These are phyloP conservation scores for Simmondsia chinensis DNA, from an alignment of 148 eudicot species.

Conservation along the genomic window DNA sequence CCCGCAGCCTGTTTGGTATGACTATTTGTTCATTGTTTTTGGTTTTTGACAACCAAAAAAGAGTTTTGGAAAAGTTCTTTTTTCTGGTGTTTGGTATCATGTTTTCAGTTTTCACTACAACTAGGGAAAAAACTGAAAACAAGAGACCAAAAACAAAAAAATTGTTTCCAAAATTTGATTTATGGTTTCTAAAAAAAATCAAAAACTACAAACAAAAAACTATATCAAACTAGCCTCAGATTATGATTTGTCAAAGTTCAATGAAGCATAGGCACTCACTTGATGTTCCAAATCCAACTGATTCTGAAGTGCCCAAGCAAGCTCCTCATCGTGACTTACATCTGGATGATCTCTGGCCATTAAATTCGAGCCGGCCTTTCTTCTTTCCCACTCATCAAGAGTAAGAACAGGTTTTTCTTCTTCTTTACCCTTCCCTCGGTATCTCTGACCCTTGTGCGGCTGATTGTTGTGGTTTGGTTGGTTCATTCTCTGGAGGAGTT, in stretches of 20 bases:
- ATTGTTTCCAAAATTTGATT: no score
- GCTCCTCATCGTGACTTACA: conserved; percentile 62
- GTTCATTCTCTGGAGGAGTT: conserved; percentile 75
- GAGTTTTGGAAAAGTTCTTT: no score
- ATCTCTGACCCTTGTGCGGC: conserved; percentile 39
- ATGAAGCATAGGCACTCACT: conserved; percentile 25
- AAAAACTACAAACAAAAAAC: no score
- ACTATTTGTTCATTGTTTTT: no score
- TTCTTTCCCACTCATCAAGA: conserved; percentile 86
- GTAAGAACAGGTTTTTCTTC: conserved; percentile 61
- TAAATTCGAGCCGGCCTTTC: conserved; percentile 38
- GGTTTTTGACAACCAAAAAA: no score
- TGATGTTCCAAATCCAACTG: conserved; percentile 85
- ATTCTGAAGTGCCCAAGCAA: conserved; percentile 74
- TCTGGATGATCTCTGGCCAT: conserved; percentile 21
- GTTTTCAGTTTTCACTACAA: no score
- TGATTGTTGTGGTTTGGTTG: conserved; percentile 31
- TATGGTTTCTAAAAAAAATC: no score
- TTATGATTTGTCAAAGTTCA: neutral
- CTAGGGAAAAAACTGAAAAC: no score
- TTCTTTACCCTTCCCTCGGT: conserved; percentile 40
- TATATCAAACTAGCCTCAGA: neutral
- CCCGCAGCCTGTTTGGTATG: no score
- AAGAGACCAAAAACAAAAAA: no score
- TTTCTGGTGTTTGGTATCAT: no score